Evolutionary conservation across 805 yeast species (phyloP).

Genomic region (Zygotorulaspora danielsina): DNA sequence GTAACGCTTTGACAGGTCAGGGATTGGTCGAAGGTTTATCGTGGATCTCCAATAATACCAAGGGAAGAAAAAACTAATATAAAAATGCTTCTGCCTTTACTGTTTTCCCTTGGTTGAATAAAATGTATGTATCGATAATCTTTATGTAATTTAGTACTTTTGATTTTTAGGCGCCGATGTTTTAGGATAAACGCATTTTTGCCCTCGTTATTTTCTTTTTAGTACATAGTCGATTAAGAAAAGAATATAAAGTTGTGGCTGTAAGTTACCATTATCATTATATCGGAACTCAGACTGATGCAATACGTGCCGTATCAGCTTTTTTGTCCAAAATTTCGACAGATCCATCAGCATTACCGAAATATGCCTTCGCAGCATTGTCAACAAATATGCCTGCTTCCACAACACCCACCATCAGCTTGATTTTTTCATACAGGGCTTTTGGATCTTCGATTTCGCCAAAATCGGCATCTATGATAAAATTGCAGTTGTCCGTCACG

Average conservation of each 20-base stretch:
- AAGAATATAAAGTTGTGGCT: neutral
- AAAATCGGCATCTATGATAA: conserved; percentile 88
- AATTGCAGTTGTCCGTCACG: conserved; percentile 92
- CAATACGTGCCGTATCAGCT: conserved; percentile 1
- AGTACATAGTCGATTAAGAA: neutral
- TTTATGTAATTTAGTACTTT: conserved; percentile 1
- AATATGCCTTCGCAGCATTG: conserved; percentile 72
- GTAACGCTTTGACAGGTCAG: conserved; percentile 84
- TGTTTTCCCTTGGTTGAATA: neutral
- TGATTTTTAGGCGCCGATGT: neutral
- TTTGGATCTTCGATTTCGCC: conserved; percentile 59
- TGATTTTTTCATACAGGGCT: conserved; percentile 60
- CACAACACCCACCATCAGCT: conserved; percentile 83
- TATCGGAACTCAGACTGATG: neutral
- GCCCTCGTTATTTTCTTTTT: neutral
- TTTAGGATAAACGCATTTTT: neutral
- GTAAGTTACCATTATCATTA: neutral
- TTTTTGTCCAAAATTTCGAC: conserved; percentile 35
- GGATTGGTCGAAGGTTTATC: conserved; percentile 84
- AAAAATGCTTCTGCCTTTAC: neutral
- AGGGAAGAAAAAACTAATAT: conserved; percentile 9
- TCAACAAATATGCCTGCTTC: conserved; percentile 87
- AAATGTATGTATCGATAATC: conserved; percentile 3
- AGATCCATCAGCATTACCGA: conserved; percentile 80
- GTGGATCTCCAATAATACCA: conserved; percentile 71